phyloP scores from a whole-genome alignment of 345 rosid species.

The Eucalyptus pauciflora region DNA sequence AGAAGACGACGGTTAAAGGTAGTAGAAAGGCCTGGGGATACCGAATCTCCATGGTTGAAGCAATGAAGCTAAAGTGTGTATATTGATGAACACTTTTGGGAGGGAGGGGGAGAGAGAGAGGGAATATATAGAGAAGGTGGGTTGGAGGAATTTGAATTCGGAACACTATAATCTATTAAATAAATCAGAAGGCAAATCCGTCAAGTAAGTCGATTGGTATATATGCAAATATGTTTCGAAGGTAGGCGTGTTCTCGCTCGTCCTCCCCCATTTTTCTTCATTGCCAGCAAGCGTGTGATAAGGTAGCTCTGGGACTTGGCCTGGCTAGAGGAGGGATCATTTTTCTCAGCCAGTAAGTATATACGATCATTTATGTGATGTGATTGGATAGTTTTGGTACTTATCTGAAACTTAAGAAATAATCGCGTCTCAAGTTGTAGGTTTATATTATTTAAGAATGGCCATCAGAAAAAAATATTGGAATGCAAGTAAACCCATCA shows the following conservation, averaged over 20 bases:
- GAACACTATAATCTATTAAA: background rate
- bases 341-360: background rate
- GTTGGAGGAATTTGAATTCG: background rate
- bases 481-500: background rate
- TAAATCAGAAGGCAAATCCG: constrained; percentile 12
- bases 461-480: background rate
- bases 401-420: background rate
- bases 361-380: background rate
- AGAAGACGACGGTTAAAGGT: background rate
- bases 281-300: background rate
- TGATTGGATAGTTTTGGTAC: background rate
- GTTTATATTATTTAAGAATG: background rate
- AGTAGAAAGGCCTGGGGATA: background rate
- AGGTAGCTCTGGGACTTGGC: background rate
- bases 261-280: background rate
- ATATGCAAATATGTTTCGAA: background rate
- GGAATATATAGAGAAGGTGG: background rate
- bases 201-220: constrained; percentile 9
- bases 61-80: background rate
- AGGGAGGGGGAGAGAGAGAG: background rate
- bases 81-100: background rate
- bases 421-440: background rate
- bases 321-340: too few relatives aligned
- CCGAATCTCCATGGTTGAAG: background rate
- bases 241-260: constrained; percentile 1